Evolutionary conservation across 1,139 yeast species (phyloP), one percentile per base, ranked within the genome.

Genomic region (Blastobotrys petasosporus): DNA sequence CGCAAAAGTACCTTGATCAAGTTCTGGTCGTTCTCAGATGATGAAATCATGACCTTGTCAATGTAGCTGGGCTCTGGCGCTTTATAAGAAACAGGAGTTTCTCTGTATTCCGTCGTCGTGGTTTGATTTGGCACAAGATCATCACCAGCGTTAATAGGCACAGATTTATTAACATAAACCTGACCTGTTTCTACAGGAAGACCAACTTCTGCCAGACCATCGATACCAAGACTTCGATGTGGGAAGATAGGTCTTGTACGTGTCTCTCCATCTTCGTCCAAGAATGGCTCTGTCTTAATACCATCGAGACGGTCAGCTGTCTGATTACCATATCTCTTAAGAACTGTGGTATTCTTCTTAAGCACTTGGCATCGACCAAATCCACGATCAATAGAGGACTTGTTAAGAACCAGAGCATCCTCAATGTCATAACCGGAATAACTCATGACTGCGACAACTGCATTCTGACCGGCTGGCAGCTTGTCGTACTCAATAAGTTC

Each of bases 361-460:
- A 94, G 77, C n/a, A 90, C 95, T 68, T 92, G 98, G 71, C 98
- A 92, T 59, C 99, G 80, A 41, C 99, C 98, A 66, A 88, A 92
- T 1, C 99, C 99, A 64, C 98, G 78, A 64, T 92, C 99, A 49
- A 94, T 75, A 0, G 96, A 86, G 0, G 97, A 74, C 65, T 92
- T 92, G 67, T 92, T 92, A 57, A 92, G 71, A 12, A 92, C 97
- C 60, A 92, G 75, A 4, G 99, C 98, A 81, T 92, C 99, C 70
- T 92, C 99, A 66, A 94, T 94, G 85, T 92, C 98, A 63, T 92
- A 92, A 52, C 99, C 99, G 0, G 97, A 90, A 62, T 92, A 92
- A 9, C 97, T 86, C 99, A 92, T 94, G 33, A 92, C 98, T 0
- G 98, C 98, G 51, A 92, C 98, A 1, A 95, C 86, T 7, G 99